Percentiles rank a stretch among this genome's conserved stretches.
phyloP scores from a whole-genome alignment of 164 flowering plant species.

The Piper betle region DNA sequence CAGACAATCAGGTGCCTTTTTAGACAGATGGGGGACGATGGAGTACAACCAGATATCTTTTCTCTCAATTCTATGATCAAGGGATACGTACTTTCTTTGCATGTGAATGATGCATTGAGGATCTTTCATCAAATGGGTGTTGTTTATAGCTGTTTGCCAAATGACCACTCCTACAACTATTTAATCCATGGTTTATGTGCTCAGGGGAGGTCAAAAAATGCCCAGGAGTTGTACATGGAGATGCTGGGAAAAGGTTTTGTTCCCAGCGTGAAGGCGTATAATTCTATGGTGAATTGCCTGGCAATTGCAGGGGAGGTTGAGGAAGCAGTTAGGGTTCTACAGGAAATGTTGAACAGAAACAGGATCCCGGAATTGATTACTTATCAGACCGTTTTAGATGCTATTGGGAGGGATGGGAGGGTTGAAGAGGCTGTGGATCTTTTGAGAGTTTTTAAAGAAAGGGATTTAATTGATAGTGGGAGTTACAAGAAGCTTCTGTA shows the following conservation, averaged over 20 bases:
- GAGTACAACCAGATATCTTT: slow-evolving; percentile 73
- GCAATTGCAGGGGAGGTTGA: slow-evolving; percentile 71
- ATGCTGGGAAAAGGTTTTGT: slow-evolving; percentile 63
- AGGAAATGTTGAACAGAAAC: slow-evolving; percentile 61
- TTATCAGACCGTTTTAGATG: slow-evolving; percentile 54
- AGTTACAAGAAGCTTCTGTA: slow-evolving; percentile 41
- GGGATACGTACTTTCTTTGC: slow-evolving; percentile 75
- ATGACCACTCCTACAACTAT: slow-evolving; percentile 56
- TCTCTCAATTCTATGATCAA: slow-evolving; percentile 74
- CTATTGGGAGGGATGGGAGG: slow-evolving; percentile 43
- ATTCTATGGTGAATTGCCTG: slow-evolving; percentile 66
- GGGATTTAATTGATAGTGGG: slow-evolving; percentile 40
- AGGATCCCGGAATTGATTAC: slow-evolving; percentile 54
- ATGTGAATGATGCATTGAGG: slow-evolving; percentile 77
- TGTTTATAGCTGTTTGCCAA: slow-evolving; percentile 49
- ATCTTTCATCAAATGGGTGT: slow-evolving; percentile 82
- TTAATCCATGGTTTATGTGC: slow-evolving; percentile 36
- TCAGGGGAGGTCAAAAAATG: slow-evolving; percentile 74
- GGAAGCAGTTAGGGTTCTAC: slow-evolving; percentile 49
- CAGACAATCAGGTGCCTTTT: slow-evolving; percentile 59
- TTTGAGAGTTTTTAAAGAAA: slow-evolving; percentile 50
- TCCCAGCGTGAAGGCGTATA: slow-evolving; percentile 64
- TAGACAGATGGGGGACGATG: slow-evolving; percentile 72
- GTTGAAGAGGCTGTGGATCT: slow-evolving; percentile 37
- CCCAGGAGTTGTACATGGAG: slow-evolving; percentile 44